Evolutionary conservation across 2,329 filamentous ascomycete species (phyloP).

Genomic region (Colletotrichum truncatum): DNA sequence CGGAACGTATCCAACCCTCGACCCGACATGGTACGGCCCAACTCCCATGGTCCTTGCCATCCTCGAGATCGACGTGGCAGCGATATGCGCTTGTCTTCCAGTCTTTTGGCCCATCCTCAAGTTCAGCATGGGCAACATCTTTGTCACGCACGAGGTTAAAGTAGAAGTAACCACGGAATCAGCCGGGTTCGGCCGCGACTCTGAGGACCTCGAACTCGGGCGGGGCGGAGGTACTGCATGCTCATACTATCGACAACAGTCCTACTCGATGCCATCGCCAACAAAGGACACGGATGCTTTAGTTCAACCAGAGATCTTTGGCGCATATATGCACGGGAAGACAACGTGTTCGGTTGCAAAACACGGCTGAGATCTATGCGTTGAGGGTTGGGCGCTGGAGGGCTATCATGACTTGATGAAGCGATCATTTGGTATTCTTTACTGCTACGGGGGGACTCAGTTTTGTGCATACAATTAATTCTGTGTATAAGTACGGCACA

Average conservation of each 20-base stretch:
- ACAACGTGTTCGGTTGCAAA: slow-evolving; percentile 4
- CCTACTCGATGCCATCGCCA: not conserved
- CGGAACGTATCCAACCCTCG: slow-evolving; percentile 42
- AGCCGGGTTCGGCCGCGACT: not conserved
- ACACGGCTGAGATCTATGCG: not conserved
- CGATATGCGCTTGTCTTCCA: slow-evolving; percentile 24
- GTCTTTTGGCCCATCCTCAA: slow-evolving; percentile 35
- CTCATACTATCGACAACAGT: not conserved
- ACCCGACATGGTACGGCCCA: slow-evolving; percentile 46
- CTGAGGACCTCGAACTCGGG: slow-evolving; percentile 12
- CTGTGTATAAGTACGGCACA: too few relatives aligned
- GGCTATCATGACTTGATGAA: too few relatives aligned
- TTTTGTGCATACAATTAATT: too few relatives aligned
- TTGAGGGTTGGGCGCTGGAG: not conserved
- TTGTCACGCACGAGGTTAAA: slow-evolving; percentile 45
- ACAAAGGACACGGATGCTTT: not conserved
- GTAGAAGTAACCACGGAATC: slow-evolving; percentile 31
- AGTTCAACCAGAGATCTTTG: not conserved
- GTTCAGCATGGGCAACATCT: slow-evolving; percentile 40
- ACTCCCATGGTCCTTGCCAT: slow-evolving; percentile 41
- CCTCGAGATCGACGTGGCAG: slow-evolving; percentile 41
- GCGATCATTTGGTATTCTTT: too few relatives aligned
- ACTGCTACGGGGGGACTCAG: too few relatives aligned
- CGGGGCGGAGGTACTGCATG: not conserved
- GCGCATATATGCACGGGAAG: slow-evolving; percentile 12